Conservation (phyloP, 2,329 filamentous ascomycete species). For the Pyrenochaeta sp. region DNA sequence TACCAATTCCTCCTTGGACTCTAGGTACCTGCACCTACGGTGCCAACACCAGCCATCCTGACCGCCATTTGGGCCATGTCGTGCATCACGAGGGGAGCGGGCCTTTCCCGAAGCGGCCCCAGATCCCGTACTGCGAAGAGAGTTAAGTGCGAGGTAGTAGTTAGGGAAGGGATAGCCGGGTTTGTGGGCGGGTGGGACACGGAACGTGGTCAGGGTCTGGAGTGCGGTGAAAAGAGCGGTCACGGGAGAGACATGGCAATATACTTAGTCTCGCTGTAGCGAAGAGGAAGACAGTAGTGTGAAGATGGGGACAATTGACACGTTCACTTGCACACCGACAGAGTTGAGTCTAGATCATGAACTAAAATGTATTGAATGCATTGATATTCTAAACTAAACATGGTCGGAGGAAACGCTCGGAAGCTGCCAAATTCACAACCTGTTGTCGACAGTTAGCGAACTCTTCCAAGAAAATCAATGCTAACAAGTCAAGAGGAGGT, state of each 20-base stretch:
- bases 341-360: no score
- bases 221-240: constrained; percentile 23
- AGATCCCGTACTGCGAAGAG: neutral
- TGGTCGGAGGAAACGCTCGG: no score
- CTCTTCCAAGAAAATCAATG: neutral
- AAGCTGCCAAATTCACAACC: neutral
- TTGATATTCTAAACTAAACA: no score
- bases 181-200: neutral
- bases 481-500: neutral
- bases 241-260: no score
- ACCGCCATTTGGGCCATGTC: constrained; percentile 11
- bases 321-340: no score
- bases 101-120: neutral
- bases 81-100: neutral
- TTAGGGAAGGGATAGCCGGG: neutral
- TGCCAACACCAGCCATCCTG: constrained; percentile 4
- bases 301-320: neutral
- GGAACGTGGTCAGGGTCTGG: constrained; percentile 1
- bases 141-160: no score
- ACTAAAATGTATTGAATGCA: no score
- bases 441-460: constrained; percentile 15
- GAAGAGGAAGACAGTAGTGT: neutral
- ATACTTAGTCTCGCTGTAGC: no score
- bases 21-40: constrained; percentile 5
- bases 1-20: no score